These are phyloP conservation scores for Pichia sp. DNA, from an alignment of 1,139 yeast species.

Conservation along the genomic window DNA sequence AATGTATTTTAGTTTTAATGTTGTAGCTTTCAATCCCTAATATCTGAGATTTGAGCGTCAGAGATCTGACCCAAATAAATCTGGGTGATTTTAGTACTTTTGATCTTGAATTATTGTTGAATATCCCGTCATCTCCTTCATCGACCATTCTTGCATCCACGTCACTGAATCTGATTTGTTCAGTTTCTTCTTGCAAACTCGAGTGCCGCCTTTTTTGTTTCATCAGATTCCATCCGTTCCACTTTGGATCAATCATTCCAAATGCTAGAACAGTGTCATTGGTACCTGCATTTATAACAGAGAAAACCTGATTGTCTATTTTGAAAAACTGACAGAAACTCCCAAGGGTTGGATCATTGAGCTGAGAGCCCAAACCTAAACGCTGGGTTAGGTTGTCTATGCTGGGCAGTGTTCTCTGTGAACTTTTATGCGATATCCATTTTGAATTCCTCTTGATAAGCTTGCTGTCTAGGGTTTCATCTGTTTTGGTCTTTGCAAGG, in stretches of 20 bases:
- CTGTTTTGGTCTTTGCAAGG: not conserved
- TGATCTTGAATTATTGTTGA: not conserved
- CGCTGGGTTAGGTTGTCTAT: not conserved
- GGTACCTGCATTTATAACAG: not conserved
- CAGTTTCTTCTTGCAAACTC: not conserved
- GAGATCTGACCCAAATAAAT: not conserved
- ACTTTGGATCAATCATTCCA: conserved; percentile 4
- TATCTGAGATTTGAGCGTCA: not conserved
- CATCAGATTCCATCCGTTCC: conserved; percentile 11
- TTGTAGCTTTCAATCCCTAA: conserved; percentile 3
- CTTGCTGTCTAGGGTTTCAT: not conserved
- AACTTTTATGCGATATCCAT: not conserved
- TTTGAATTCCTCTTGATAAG: not conserved
- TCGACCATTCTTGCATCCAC: not conserved
- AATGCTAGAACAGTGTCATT: conserved; percentile 4
- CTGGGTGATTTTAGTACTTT: not conserved
- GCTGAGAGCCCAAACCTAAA: not conserved
- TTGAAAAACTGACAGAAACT: not conserved
- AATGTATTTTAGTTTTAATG: not conserved
- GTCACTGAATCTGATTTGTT: not conserved
- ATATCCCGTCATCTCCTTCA: not conserved
- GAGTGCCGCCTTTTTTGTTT: not conserved
- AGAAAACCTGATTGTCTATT: not conserved
- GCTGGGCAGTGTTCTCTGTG: not conserved
- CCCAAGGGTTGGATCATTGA: conserved; percentile 4